Evolutionary conservation across 202 grass and related monocot genomes (phyloP), one percentile per base, ranked within the genome.

Genomic region (Digitaria exilis): DNA sequence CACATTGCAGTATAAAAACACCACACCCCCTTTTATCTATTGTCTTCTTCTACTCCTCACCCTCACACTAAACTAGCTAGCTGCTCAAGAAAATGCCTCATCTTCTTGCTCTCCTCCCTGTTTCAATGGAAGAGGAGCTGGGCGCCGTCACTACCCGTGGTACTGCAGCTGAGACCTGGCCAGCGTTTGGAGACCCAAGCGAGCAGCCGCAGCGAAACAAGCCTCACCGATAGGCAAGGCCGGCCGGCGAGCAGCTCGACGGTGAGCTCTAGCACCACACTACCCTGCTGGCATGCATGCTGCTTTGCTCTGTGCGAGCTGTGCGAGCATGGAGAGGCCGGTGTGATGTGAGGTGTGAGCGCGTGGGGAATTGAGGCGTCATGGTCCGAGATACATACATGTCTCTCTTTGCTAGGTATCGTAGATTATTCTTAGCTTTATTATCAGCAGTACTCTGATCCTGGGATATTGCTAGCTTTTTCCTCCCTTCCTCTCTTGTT

Each of bases 341-440:
- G 29, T 9, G 41, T 16, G 13, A 16, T 55, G 74, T 73, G 45
- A 41, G 71, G 73, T 74, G 84, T 75, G 80, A 87, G 84, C 54
- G 57, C 41, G 82, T 88, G 90, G 90, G 90, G 90, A 92, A 92
- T 92, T 87, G 90, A 92, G 90, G 90, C 87, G 84, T 87, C 65
- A 73, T 92, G 90, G 90, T 92, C 90, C 90, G 88, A 90, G 74
- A 90, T 90, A 82, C 72, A 79, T 84, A 79, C 65, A 62, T 78
- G 61, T 85, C 66, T 89, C 76, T 60, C 57, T 60, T 60, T 72
- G 44, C 45, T 92, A 84, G 84, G 80, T 87, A 92, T 74, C 87
- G 61, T 77, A 76, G 65, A 76, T 65, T 76, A 42, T 59, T 81
- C 84, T 72, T 81, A 80, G 73, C 71, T 71, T 55, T 56, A 28